A percentile compares a stretch with the other conserved stretches of the same genome.
These are phyloP conservation scores for Tetrapisispora iriomotensis DNA, from an alignment of 805 yeast species.

Conservation along the genomic window DNA sequence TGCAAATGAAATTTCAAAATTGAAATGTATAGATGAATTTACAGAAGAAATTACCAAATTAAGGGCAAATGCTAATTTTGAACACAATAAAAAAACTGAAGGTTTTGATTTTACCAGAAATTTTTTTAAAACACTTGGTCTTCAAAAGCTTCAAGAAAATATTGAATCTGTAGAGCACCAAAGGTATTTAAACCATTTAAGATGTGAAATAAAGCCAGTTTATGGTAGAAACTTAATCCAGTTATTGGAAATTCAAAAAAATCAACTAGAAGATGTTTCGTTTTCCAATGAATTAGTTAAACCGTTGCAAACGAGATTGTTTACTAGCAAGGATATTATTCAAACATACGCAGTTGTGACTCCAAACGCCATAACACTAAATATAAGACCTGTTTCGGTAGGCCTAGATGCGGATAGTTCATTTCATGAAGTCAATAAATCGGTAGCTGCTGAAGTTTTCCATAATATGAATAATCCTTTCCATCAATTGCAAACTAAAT, in stretches of 20 bases:
- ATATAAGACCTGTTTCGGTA: conserved; percentile 40
- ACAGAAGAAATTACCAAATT: conserved; percentile 36
- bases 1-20: conserved; percentile 33
- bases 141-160: conserved; percentile 41
- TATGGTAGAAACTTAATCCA: conserved; percentile 53
- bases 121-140: conserved; percentile 50
- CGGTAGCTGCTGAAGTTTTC: conserved; percentile 6
- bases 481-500: conserved; percentile 74
- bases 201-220: conserved; percentile 57
- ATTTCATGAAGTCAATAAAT: conserved; percentile 25
- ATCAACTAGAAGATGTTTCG: conserved; percentile 2
- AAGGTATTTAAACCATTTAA: conserved; percentile 52
- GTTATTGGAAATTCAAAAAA: conserved; percentile 21
- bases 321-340: conserved; percentile 39
- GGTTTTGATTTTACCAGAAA: conserved; percentile 36
- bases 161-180: conserved; percentile 47
- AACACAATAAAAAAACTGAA: conserved; percentile 6
- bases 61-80: conserved; percentile 19
- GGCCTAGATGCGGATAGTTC: conserved; percentile 20
- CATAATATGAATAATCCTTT: conserved; percentile 39
- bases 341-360: conserved; percentile 80
- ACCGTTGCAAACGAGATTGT: conserved; percentile 34
- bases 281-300: conserved; percentile 29
- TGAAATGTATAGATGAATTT: conserved; percentile 42
- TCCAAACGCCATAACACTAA: conserved; percentile 73